These are phyloP conservation scores for Rhizopogon sp. DNA, from an alignment of 768 basidiomycete genomes.

Conservation along the genomic window DNA sequence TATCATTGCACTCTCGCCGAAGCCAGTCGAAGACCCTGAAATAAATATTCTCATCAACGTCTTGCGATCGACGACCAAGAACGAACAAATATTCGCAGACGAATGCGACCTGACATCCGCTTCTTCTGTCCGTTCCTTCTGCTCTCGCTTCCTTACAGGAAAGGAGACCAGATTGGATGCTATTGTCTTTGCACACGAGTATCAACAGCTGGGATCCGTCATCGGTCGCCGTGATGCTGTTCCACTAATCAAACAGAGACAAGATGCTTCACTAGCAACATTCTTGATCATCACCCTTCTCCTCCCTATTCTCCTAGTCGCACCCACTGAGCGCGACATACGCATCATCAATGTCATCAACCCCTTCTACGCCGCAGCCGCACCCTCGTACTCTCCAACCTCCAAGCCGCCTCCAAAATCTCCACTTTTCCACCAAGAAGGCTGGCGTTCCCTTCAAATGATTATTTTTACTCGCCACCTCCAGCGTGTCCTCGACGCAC, in stretches of 20 bases:
- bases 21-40: constrained; percentile 42
- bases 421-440: constrained; percentile 50
- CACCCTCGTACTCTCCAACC: constrained; percentile 34
- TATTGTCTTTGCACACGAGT: constrained; percentile 75
- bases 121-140: constrained; percentile 63
- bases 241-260: constrained; percentile 35
- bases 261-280: constrained; percentile 54
- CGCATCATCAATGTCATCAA: constrained; percentile 85
- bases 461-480: constrained; percentile 70
- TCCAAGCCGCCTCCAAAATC: constrained; percentile 22
- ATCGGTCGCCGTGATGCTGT: constrained; percentile 23
- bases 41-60: constrained; percentile 61
- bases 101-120: constrained; percentile 69
- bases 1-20: constrained; percentile 66
- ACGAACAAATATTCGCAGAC: constrained; percentile 77
- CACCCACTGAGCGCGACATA: constrained; percentile 85
- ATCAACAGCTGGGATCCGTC: constrained; percentile 56
- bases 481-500: constrained; percentile 78
- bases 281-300: constrained; percentile 78
- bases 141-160: constrained; percentile 58
- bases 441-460: constrained; percentile 58
- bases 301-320: constrained; percentile 73
- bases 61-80: constrained; percentile 62
- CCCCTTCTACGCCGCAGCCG: constrained; percentile 84
- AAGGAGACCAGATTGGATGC: constrained; percentile 72